These are phyloP conservation scores for Rhizopus stolonifer DNA, from an alignment of 371 early-diverging fungal species.

Conservation along the genomic window DNA sequence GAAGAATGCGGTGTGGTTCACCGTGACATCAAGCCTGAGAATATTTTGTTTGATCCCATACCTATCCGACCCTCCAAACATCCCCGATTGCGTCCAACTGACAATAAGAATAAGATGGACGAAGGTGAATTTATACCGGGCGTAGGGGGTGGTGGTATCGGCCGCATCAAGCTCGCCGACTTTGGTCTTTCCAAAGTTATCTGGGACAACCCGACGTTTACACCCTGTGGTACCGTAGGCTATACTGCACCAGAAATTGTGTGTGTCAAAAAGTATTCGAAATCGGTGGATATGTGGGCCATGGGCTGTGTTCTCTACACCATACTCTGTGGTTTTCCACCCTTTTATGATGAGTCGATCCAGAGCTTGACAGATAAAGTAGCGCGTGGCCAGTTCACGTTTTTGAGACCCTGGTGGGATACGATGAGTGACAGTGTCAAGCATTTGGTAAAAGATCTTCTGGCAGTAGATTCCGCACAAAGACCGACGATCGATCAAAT, in stretches of 20 bases:
- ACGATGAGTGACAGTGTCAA: slow-evolving; percentile 71
- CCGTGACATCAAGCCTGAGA: slow-evolving; percentile 96
- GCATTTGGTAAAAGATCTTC: slow-evolving; percentile 77
- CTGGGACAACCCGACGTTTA: slow-evolving; percentile 78
- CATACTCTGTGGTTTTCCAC: slow-evolving; percentile 86
- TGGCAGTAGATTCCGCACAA: slow-evolving; percentile 79
- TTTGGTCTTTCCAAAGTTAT: slow-evolving; percentile 86
- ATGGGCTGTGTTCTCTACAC: slow-evolving; percentile 92
- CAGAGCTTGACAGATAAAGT: slow-evolving; percentile 74
- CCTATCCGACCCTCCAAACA: slow-evolving; percentile 54
- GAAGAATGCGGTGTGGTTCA: slow-evolving; percentile 86
- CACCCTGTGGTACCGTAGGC: slow-evolving; percentile 91
- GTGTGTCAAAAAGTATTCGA: slow-evolving; percentile 75
- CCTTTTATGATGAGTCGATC: slow-evolving; percentile 86
- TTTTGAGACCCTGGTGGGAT: slow-evolving; percentile 90
- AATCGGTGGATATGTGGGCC: slow-evolving; percentile 93
- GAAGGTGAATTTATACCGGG: slow-evolving; percentile 74
- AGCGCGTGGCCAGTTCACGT: slow-evolving; percentile 73
- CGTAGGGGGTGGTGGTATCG: slow-evolving; percentile 82
- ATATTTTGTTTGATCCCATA: slow-evolving; percentile 82
- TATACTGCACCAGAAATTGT: slow-evolving; percentile 94
- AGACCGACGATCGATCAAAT: slow-evolving; percentile 84
- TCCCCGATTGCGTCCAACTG: slow-evolving; percentile 27
- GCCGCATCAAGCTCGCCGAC: slow-evolving; percentile 81
- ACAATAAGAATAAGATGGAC: slow-evolving; percentile 59